phyloP scores from a whole-genome alignment of 495 filamentous ascomycete species.

The Podospora tetraspora region DNA sequence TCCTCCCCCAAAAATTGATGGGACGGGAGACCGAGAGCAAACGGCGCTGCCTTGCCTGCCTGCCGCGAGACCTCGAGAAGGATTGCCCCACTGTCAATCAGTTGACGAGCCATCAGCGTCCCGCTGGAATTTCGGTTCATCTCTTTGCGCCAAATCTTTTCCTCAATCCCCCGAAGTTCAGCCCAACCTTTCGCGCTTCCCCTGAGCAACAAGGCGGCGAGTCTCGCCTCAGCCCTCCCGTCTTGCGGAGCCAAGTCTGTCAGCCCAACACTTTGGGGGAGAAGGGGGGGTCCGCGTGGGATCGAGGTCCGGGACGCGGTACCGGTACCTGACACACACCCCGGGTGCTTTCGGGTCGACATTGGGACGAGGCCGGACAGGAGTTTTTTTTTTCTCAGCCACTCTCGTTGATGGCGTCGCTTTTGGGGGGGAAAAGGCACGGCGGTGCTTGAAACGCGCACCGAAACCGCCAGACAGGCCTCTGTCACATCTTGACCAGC shows the following conservation, averaged over 20 bases:
- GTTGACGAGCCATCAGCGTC: not conserved
- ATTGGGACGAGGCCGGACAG: conserved; percentile 7
- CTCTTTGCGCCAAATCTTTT: not conserved
- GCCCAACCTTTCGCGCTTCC: not conserved
- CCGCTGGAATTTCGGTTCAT: not conserved
- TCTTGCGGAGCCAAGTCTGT: not conserved
- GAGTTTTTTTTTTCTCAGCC: conserved; percentile 2
- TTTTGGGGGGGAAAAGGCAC: conserved; percentile 2
- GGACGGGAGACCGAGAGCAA: not conserved
- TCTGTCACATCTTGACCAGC: conserved; percentile 16
- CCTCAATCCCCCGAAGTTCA: not conserved
- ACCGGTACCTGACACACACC: conserved; percentile 5
- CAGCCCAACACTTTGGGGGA: not conserved
- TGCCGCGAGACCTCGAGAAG: not conserved
- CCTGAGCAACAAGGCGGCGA: not conserved
- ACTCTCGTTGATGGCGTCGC: not conserved
- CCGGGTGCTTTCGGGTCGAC: conserved; percentile 18
- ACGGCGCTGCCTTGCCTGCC: not conserved
- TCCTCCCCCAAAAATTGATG: too few species aligned
- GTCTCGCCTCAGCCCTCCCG: not conserved
- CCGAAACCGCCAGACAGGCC: conserved; percentile 18
- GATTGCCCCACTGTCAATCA: not conserved
- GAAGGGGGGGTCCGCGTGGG: not conserved
- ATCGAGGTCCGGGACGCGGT: not conserved
- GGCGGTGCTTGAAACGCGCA: conserved; percentile 17